Evolutionary conservation across 2,329 filamentous ascomycete species (phyloP).

Genomic region (Colletotrichum sp.): DNA sequence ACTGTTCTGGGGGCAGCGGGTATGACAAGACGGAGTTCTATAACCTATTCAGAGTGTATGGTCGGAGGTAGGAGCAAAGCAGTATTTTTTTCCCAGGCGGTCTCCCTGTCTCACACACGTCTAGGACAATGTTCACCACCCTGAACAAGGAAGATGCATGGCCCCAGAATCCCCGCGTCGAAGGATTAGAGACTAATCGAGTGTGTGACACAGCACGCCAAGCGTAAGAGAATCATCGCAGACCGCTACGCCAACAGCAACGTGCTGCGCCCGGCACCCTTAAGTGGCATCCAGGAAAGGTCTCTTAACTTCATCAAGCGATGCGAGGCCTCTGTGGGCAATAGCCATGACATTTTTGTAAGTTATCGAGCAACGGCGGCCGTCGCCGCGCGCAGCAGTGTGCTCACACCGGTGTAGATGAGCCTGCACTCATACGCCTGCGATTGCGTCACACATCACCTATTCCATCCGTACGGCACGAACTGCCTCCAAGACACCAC

Average conservation of each 20-base stretch:
- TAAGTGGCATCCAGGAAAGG: slow-evolving; percentile 63
- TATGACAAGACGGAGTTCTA: slow-evolving; percentile 73
- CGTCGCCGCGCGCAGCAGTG: neutral
- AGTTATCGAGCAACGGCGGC: slow-evolving; percentile 21
- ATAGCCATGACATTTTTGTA: slow-evolving; percentile 67
- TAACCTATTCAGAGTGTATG: slow-evolving; percentile 63
- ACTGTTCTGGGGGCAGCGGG: slow-evolving; percentile 64
- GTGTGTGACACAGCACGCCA: slow-evolving; percentile 56
- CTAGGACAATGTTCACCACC: slow-evolving; percentile 65
- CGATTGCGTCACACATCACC: slow-evolving; percentile 71
- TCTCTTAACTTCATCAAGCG: slow-evolving; percentile 60
- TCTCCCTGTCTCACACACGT: neutral
- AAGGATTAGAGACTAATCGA: neutral
- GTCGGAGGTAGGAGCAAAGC: slow-evolving; percentile 47
- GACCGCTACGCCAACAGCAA: slow-evolving; percentile 75
- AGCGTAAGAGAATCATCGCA: slow-evolving; percentile 66
- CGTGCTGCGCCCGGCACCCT: slow-evolving; percentile 59
- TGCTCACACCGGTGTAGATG: slow-evolving; percentile 8
- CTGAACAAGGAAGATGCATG: slow-evolving; percentile 58
- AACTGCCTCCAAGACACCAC: slow-evolving; percentile 59
- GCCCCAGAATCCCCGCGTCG: neutral
- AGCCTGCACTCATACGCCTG: slow-evolving; percentile 70
- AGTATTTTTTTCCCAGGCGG: neutral
- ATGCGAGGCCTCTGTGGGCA: slow-evolving; percentile 49
- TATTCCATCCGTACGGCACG: slow-evolving; percentile 71